phyloP scores from a whole-genome alignment of 495 filamentous ascomycete genomes.

The Xylaria castorea region DNA sequence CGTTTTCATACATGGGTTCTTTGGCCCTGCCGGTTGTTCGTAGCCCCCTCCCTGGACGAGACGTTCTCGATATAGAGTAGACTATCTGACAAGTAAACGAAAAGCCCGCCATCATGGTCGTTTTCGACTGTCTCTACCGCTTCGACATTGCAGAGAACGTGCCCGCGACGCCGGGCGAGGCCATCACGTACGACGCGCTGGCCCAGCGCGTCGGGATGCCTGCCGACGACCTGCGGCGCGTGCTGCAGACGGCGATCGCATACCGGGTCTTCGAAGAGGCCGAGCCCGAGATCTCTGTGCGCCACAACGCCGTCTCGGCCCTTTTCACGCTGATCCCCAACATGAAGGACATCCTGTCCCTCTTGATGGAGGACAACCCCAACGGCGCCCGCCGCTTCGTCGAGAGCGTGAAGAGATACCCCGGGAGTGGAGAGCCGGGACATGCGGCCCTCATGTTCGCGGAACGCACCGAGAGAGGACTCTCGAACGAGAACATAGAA shows the following conservation, averaged over 20 bases:
- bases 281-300: constrained; percentile 47
- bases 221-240: constrained; percentile 44
- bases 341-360: constrained; percentile 46
- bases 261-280: constrained; percentile 57
- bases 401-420: constrained; percentile 37
- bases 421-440: constrained; percentile 35
- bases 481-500: constrained; percentile 20
- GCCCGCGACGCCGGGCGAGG: constrained; percentile 15
- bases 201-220: constrained; percentile 40
- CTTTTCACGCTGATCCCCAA: constrained; percentile 33
- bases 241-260: constrained; percentile 56
- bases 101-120: constrained; percentile 28
- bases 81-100: not conserved
- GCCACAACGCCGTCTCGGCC: constrained; percentile 46
- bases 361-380: constrained; percentile 50
- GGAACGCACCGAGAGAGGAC: constrained; percentile 15
- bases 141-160: constrained; percentile 35
- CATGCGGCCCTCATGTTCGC: constrained; percentile 35
- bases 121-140: constrained; percentile 30
- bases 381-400: constrained; percentile 34
- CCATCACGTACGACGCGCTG: constrained; percentile 46
- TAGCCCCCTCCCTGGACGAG: not conserved
- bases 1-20: constrained; percentile 29
- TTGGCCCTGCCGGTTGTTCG: constrained; percentile 29
- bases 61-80: not conserved